phyloP scores from a whole-genome alignment of 2,329 filamentous ascomycete genomes.

The Hypomyces perniciosus region DNA sequence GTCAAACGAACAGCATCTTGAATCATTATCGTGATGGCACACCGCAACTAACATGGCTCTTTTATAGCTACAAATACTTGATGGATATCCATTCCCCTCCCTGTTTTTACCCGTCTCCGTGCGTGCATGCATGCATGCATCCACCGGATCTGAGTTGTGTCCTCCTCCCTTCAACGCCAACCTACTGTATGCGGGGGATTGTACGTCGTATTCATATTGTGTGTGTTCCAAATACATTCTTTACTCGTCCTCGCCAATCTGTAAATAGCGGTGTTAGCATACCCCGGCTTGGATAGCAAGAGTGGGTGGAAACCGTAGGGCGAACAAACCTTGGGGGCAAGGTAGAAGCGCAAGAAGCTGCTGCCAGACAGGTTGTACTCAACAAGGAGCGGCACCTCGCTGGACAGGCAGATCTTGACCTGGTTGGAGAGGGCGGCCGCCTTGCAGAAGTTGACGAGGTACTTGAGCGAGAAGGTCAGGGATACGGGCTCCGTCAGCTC shows the following conservation, averaged over 20 bases:
- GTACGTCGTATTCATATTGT: neutral
- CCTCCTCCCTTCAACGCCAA: constrained; percentile 6
- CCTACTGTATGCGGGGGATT: neutral
- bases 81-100: constrained; percentile 7
- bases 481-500: constrained; percentile 86
- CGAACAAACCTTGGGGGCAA: constrained; percentile 82
- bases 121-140: neutral
- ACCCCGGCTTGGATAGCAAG: neutral
- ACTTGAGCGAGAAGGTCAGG: constrained; percentile 97
- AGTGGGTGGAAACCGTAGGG: neutral
- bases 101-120: neutral
- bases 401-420: constrained; percentile 91
- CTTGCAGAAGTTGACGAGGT: constrained; percentile 99
- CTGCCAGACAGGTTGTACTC: constrained; percentile 79
- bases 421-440: constrained; percentile 73
- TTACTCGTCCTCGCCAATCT: constrained; percentile 38
- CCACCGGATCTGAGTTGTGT: neutral
- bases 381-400: constrained; percentile 91
- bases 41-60: constrained; percentile 4
- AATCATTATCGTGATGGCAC: neutral
- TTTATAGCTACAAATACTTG: constrained; percentile 13
- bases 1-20: neutral
- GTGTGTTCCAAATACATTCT: constrained; percentile 18
- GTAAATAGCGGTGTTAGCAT: neutral
- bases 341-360: constrained; percentile 93